Evolutionary conservation across 2,329 filamentous ascomycete genomes (phyloP).

Genomic region (Dissoconium aciculare): DNA sequence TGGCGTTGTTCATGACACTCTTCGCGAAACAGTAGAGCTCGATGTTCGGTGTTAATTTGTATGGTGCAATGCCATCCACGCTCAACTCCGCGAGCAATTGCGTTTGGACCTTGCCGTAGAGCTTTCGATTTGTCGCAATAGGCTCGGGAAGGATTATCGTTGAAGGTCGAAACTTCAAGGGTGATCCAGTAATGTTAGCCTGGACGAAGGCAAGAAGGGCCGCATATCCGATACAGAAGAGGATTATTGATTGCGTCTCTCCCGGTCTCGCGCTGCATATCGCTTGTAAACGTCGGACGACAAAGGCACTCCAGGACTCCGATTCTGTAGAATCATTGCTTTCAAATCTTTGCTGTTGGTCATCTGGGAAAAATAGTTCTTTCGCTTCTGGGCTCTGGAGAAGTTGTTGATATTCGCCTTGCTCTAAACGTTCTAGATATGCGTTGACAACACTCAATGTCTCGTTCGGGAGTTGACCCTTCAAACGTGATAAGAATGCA

Average conservation of each 20-base stretch:
- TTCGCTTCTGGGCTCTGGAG: slow-evolving; percentile 27
- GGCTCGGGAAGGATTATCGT: slow-evolving; percentile 36
- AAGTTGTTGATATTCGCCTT: slow-evolving; percentile 29
- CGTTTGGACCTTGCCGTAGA: slow-evolving; percentile 34
- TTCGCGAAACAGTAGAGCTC: slow-evolving; percentile 72
- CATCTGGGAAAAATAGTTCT: slow-evolving; percentile 27
- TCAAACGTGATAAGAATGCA: slow-evolving; percentile 28
- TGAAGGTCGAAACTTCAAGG: slow-evolving; percentile 45
- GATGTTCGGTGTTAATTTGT: slow-evolving; percentile 66
- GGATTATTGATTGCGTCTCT: slow-evolving; percentile 27
- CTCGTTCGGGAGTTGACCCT: slow-evolving; percentile 29
- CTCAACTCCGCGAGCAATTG: slow-evolving; percentile 55
- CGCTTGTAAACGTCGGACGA: slow-evolving; percentile 29
- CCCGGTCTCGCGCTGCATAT: slow-evolving; percentile 25
- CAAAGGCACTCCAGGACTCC: slow-evolving; percentile 30
- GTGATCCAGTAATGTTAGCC: slow-evolving; percentile 74
- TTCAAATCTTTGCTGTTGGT: slow-evolving; percentile 24
- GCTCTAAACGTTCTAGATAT: slow-evolving; percentile 27
- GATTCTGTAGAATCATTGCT: slow-evolving; percentile 22
- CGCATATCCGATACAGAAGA: slow-evolving; percentile 47
- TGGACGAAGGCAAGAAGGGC: slow-evolving; percentile 70
- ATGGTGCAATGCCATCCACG: slow-evolving; percentile 74
- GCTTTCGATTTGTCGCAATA: slow-evolving; percentile 24
- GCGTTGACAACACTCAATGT: slow-evolving; percentile 25
- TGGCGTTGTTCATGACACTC: slow-evolving; percentile 38